These are phyloP conservation scores for Ochromonas danica DNA, from an alignment of 108 stramenopile species.

Conservation along the genomic window DNA sequence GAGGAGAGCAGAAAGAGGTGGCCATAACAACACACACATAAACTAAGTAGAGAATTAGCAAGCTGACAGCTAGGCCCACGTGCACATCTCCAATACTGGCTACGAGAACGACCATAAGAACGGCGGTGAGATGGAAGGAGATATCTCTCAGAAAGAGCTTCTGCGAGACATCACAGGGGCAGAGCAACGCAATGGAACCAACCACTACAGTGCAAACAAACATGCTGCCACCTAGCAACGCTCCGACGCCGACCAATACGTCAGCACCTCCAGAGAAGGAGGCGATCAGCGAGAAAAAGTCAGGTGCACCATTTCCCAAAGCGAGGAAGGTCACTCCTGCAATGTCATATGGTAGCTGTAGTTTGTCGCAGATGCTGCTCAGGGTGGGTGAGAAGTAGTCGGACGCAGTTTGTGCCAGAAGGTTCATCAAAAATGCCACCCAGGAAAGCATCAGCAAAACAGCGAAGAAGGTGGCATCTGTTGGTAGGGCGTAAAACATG, in stretches of 20 bases:
- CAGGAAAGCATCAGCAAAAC: too few species aligned
- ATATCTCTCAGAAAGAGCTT: slow-evolving; percentile 47
- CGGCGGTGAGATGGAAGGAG: slow-evolving; percentile 22
- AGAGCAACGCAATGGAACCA: slow-evolving; percentile 59
- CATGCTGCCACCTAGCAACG: slow-evolving; percentile 89
- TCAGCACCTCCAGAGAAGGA: slow-evolving; percentile 62
- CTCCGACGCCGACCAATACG: slow-evolving; percentile 75
- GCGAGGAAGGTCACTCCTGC: slow-evolving; percentile 92
- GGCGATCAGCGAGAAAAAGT: slow-evolving; percentile 82
- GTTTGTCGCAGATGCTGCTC: slow-evolving; percentile 76
- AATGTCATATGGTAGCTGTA: slow-evolving; percentile 85
- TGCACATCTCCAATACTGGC: slow-evolving; percentile 1
- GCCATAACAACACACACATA: slow-evolving; percentile 42
- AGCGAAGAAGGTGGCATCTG: too few species aligned
- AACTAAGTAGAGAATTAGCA: slow-evolving; percentile 29
- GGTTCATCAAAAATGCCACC: slow-evolving; percentile 66
- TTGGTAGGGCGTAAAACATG: too few species aligned
- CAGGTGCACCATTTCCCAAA: slow-evolving; percentile 94
- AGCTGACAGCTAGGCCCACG: slow-evolving; percentile 21
- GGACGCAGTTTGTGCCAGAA: slow-evolving; percentile 88
- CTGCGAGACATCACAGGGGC: background rate
- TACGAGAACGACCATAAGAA: slow-evolving; percentile 21
- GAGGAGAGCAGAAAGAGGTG: too few species aligned
- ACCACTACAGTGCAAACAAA: slow-evolving; percentile 77
- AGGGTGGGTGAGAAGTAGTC: slow-evolving; percentile 87